Conservation (phyloP, 495 filamentous ascomycete species). For the Talaromyces stipitatus region DNA sequence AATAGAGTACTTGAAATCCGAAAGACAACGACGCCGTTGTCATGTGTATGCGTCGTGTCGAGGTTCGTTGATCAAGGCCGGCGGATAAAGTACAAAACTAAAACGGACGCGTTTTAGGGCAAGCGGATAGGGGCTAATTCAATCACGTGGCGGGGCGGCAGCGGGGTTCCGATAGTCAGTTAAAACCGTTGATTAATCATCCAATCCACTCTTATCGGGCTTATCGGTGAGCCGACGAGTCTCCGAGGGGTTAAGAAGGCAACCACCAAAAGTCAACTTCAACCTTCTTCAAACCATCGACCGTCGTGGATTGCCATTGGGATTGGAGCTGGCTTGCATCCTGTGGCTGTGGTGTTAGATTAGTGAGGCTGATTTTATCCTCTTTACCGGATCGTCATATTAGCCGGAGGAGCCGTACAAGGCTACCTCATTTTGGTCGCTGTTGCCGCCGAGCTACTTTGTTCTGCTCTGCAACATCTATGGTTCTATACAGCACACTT, state of each 20-base stretch:
- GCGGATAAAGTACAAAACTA: neutral
- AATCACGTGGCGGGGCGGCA: conserved; percentile 24
- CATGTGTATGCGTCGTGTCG: neutral
- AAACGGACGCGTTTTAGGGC: conserved; percentile 21
- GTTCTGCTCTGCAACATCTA: neutral
- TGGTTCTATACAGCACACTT: neutral
- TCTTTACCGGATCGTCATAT: neutral
- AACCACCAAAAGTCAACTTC: neutral
- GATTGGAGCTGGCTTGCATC: neutral
- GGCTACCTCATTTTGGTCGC: neutral
- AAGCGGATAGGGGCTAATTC: conserved; percentile 26
- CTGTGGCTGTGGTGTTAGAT: neutral
- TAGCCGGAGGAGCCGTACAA: neutral
- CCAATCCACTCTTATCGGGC: neutral
- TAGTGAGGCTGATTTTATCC: neutral
- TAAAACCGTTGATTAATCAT: neutral
- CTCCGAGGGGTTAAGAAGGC: conserved; percentile 1
- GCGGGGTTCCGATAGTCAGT: neutral
- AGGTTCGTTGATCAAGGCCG: neutral
- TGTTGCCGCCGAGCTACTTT: neutral
- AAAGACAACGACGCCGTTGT: neutral
- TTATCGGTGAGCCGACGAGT: conserved; percentile 1
- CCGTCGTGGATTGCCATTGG: neutral
- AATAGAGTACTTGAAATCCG: neutral
- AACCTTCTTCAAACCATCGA: neutral